Conservation (phyloP, 2,329 filamentous ascomycete species). For the Malbranchea zuffiana region DNA sequence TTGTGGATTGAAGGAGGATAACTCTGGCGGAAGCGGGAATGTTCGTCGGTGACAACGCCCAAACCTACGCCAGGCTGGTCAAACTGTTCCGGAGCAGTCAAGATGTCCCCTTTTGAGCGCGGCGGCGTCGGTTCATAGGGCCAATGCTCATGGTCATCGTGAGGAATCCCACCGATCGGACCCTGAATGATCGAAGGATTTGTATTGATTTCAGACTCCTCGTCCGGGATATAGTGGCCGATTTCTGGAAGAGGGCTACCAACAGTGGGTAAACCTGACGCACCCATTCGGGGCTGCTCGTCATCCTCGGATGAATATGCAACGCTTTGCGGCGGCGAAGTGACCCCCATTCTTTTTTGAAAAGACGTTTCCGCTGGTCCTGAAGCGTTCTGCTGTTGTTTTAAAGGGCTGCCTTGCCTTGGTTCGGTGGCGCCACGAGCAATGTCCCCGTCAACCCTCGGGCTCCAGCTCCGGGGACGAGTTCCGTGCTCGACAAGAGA, state of each 20-base stretch:
- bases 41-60: slow-evolving; percentile 35
- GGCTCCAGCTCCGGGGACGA: slow-evolving; percentile 27
- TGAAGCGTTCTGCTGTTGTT: slow-evolving; percentile 31
- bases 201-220: slow-evolving; percentile 55
- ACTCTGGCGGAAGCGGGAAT: slow-evolving; percentile 48
- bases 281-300: slow-evolving; percentile 48
- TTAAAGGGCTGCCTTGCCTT: slow-evolving; percentile 36
- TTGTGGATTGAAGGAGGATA: slow-evolving; percentile 42
- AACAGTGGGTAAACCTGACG: slow-evolving; percentile 58
- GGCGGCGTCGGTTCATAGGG: slow-evolving; percentile 46
- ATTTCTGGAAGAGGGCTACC: slow-evolving; percentile 67
- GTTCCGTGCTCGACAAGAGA: slow-evolving; percentile 33
- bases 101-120: slow-evolving; percentile 27
- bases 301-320: slow-evolving; percentile 37
- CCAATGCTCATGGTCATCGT: slow-evolving; percentile 43
- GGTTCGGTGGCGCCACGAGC: slow-evolving; percentile 17
- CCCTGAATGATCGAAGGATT: slow-evolving; percentile 78
- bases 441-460: slow-evolving; percentile 17
- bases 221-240: slow-evolving; percentile 50
- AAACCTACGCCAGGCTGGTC: slow-evolving; percentile 28
- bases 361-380: slow-evolving; percentile 30
- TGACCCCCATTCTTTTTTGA: slow-evolving; percentile 31
- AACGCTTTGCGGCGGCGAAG: slow-evolving; percentile 46
- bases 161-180: slow-evolving; percentile 49
- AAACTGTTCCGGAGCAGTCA: slow-evolving; percentile 17